These are phyloP conservation scores for Candida coleopterorum DNA, from an alignment of 805 yeast genomes.

Conservation along the genomic window DNA sequence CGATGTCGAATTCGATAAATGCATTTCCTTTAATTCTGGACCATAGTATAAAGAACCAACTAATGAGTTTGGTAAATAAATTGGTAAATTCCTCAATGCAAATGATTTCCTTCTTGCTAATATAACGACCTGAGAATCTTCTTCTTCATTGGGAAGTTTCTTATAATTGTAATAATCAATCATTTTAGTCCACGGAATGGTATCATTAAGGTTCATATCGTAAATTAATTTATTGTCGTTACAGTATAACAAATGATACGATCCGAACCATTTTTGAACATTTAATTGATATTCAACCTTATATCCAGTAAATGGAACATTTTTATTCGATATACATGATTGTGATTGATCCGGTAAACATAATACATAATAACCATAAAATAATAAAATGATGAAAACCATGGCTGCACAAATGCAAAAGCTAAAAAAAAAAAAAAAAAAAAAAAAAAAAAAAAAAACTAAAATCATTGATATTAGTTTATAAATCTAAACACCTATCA, in stretches of 20 bases:
- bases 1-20: not conserved
- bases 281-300: conserved; percentile 22
- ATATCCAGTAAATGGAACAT: conserved; percentile 21
- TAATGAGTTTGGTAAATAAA: conserved; percentile 22
- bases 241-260: conserved; percentile 24
- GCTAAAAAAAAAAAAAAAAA: too few species aligned
- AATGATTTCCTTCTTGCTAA: conserved; percentile 20
- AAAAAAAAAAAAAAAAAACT: not conserved
- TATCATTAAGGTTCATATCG: conserved; percentile 13
- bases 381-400: too few species aligned
- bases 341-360: conserved; percentile 9
- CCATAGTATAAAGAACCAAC: conserved; percentile 20
- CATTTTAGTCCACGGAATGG: conserved; percentile 23
- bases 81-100: conserved; percentile 18
- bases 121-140: conserved; percentile 7
- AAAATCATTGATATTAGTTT: not conserved
- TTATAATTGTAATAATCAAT: conserved; percentile 8
- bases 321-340: conserved; percentile 9
- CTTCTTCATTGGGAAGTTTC: not conserved
- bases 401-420: too few species aligned
- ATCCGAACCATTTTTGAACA: conserved; percentile 9
- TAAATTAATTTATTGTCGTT: conserved; percentile 23
- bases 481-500: conserved; percentile 11
- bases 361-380: too few species aligned
- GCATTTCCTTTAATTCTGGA: not conserved